Percentiles rank a stretch among this genome's conserved stretches.
Conservation (phyloP, 2,329 filamentous ascomycete species). For the Nannizziopsis barbatae region DNA sequence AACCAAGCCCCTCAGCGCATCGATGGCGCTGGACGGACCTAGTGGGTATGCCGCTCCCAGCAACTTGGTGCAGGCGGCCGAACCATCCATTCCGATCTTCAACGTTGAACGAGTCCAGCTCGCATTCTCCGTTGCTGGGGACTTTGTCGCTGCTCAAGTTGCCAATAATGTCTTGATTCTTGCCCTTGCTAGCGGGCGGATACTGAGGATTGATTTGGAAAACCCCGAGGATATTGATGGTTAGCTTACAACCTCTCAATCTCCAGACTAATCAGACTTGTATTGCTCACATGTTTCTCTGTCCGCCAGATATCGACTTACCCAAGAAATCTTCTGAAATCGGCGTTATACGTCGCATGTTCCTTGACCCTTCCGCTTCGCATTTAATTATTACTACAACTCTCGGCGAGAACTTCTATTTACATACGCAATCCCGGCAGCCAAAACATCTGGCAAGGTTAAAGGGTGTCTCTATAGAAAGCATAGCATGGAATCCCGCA, state of each 20-base stretch:
- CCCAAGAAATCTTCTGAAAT: conserved; percentile 86
- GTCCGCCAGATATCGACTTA: conserved; percentile 71
- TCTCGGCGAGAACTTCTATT: conserved; percentile 91
- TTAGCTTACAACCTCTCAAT: conserved; percentile 27
- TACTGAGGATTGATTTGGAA: conserved; percentile 87
- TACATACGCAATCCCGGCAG: conserved; percentile 86
- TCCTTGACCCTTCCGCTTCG: conserved; percentile 91
- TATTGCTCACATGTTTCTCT: not conserved
- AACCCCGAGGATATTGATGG: conserved; percentile 90
- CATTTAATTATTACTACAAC: conserved; percentile 87
- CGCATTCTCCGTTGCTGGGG: conserved; percentile 84
- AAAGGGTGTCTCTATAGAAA: conserved; percentile 78
- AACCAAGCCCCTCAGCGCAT: conserved; percentile 23
- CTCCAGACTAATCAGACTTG: not conserved
- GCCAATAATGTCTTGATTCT: conserved; percentile 94
- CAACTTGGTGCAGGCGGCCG: conserved; percentile 49
- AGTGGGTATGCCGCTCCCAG: conserved; percentile 62
- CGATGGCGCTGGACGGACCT: conserved; percentile 59
- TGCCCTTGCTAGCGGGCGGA: conserved; percentile 81
- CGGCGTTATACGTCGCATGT: conserved; percentile 88
- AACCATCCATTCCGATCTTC: conserved; percentile 72
- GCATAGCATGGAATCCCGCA: conserved; percentile 88
- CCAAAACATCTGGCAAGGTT: conserved; percentile 71
- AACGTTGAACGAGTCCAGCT: conserved; percentile 85
- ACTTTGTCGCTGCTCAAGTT: conserved; percentile 93